Percentiles rank a stretch among this genome's conserved stretches.
Conservation (phyloP, 257 asterid species). For the Petunia secreta region DNA sequence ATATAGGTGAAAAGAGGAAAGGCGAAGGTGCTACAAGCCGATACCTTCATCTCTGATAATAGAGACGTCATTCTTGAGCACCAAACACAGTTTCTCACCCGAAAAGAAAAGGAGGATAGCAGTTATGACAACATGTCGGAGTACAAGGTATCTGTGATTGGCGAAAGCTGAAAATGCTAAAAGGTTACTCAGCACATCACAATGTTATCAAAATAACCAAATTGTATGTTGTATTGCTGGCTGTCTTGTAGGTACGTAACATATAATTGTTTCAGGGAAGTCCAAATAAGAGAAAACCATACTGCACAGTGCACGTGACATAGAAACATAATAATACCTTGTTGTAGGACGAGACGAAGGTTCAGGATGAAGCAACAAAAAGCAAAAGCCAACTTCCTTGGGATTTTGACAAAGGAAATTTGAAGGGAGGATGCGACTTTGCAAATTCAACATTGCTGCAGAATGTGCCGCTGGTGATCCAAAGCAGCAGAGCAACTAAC, state of each 20-base stretch:
- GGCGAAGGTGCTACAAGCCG: neutral
- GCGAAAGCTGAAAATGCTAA: neutral
- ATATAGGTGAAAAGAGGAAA: neutral
- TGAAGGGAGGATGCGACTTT: conserved; percentile 54
- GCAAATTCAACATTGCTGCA: conserved; percentile 54
- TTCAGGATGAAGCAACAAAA: conserved; percentile 58
- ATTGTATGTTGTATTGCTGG: conserved; percentile 13
- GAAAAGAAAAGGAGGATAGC: neutral
- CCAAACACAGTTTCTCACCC: conserved; percentile 9
- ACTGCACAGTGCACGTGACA: conserved; percentile 3
- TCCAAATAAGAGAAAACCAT: conserved; percentile 1
- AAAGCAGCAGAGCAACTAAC: conserved; percentile 48
- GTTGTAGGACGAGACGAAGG: conserved; percentile 63
- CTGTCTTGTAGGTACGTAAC: neutral
- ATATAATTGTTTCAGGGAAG: conserved; percentile 1
- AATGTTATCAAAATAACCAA: conserved; percentile 16
- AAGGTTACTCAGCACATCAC: conserved; percentile 14
- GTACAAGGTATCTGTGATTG: neutral
- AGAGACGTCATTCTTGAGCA: neutral
- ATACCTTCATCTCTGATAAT: conserved; percentile 1
- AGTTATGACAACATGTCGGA: neutral
- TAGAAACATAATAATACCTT: conserved; percentile 39
- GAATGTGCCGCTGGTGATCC: conserved; percentile 48
- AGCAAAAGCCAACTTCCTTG: conserved; percentile 59
- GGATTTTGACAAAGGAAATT: conserved; percentile 44